Evolutionary conservation across 345 rosid species (phyloP).

Genomic region (Euphorbia pulcherrima): DNA sequence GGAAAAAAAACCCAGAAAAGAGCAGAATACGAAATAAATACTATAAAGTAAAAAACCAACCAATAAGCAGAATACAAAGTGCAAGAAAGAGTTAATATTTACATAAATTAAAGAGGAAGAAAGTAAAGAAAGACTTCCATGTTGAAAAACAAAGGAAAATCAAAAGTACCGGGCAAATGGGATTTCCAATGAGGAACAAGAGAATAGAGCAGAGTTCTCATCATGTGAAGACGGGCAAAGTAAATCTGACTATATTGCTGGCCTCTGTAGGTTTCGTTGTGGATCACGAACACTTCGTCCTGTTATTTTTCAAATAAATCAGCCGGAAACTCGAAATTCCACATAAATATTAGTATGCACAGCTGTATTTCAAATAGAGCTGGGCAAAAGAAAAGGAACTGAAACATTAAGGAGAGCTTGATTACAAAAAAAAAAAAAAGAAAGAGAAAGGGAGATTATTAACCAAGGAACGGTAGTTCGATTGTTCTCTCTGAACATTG

Average conservation of each 20-base stretch:
- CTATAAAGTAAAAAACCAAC: constrained; percentile 8
- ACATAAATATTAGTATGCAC: not conserved
- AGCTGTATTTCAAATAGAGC: not conserved
- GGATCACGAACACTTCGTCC: constrained; percentile 74
- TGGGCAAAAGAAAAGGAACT: constrained; percentile 4
- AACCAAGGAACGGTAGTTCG: constrained; percentile 49
- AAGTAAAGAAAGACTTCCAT: not conserved
- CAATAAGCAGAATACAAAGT: not conserved
- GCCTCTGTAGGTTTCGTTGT: constrained; percentile 67
- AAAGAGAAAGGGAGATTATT: not conserved
- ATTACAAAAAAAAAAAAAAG: too few relatives aligned
- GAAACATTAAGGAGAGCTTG: not conserved
- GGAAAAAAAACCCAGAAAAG: not conserved
- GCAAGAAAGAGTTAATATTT: not conserved
- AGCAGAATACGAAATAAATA: not conserved
- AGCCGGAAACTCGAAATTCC: not conserved
- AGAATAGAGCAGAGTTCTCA: constrained; percentile 73
- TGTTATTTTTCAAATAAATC: constrained; percentile 19
- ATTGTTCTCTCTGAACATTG: constrained; percentile 49
- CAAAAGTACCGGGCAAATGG: constrained; percentile 51
- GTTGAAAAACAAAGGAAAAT: not conserved
- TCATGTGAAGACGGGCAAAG: constrained; percentile 75
- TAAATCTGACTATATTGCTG: constrained; percentile 95
- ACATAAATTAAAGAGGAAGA: not conserved
- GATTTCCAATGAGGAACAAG: constrained; percentile 77